Base-by-base conservation (phyloP, 352 stramenopile genomes). In the Phytophthora pini region DNA sequence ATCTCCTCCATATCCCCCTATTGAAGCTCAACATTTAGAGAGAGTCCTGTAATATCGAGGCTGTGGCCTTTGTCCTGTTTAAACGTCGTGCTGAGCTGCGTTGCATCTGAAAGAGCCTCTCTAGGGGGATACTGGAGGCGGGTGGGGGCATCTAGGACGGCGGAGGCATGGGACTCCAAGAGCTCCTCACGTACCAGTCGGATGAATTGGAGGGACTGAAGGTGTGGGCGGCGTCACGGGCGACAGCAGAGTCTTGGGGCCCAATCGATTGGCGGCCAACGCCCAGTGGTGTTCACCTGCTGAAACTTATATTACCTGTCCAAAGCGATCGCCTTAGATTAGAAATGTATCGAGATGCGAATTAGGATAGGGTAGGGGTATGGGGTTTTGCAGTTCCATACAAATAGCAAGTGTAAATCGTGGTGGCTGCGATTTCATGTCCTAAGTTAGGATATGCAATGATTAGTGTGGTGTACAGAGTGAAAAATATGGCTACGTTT, bases 161-260 rank as follows among this genome's bases (percentile, higher is more conserved):
- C 60, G 59, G 39, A 24, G 56, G 17, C 36, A 61, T 65, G 22
- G 31, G 13, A 49, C 41, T 45, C 26, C 17, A 61, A 12, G 43
- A 44, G 32, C 40, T 61, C 27, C 22, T 36, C 39, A 91, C 84
- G 79, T 89, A 93, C 84, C 84, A 91, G 82, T 93, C 66, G 84
- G 77, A 90, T 86, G 80, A 91, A 93, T 88, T 81, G 82, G 84
- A 91, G 79, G 82, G 82, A 93, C 84, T 93, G 84, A 92, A 85
- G 78, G 80, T 77, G 74, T 81, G 65, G 72, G 70, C 75, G 67
- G 53, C 65, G 76, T 74, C 71, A 72, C 43, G 57, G 43, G 55
- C 48, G 51, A 45, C 41, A 48, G 56, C 46, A 50, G 31, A 56
- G 58, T 68, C 67, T 70, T 78, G 72, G 39, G 54, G 70, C 69